Conservation (phyloP, 78 protist genomes). For the Dictyostelium capitatum region DNA sequence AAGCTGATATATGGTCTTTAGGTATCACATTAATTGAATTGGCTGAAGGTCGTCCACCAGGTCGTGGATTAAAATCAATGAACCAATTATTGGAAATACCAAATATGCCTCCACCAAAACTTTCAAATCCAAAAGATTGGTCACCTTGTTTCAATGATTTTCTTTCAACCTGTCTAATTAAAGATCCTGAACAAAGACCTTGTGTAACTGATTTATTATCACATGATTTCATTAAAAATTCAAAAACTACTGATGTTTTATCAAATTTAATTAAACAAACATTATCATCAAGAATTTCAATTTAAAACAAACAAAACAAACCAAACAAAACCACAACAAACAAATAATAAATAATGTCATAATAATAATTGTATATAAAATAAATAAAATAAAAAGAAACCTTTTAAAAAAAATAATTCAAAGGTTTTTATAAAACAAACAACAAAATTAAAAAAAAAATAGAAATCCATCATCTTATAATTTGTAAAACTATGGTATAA, state of each 20-base stretch:
- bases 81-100: slow-evolving; percentile 82
- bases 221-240: slow-evolving; percentile 68
- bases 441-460: no score
- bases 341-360: no score
- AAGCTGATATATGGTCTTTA: slow-evolving; percentile 84
- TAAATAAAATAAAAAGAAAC: no score
- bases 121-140: slow-evolving; percentile 77
- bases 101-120: slow-evolving; percentile 84
- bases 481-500: no score
- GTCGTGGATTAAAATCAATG: slow-evolving; percentile 73
- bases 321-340: no score
- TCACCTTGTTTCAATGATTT: slow-evolving; percentile 89
- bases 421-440: no score
- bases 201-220: slow-evolving; percentile 75
- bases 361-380: no score
- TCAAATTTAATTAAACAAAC: slow-evolving; percentile 26
- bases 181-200: slow-evolving; percentile 91
- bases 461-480: no score
- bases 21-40: slow-evolving; percentile 84
- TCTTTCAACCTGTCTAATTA: slow-evolving; percentile 83
- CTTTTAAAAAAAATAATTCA: no score
- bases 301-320: no score
- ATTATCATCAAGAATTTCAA: slow-evolving; percentile 2
- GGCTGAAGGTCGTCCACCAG: slow-evolving; percentile 87
- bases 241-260: slow-evolving; percentile 54